A percentile compares a stretch with the other conserved stretches of the same genome.
Evolutionary conservation across 331 rosid species (phyloP).

Genomic region (Dryas integrifolia): DNA sequence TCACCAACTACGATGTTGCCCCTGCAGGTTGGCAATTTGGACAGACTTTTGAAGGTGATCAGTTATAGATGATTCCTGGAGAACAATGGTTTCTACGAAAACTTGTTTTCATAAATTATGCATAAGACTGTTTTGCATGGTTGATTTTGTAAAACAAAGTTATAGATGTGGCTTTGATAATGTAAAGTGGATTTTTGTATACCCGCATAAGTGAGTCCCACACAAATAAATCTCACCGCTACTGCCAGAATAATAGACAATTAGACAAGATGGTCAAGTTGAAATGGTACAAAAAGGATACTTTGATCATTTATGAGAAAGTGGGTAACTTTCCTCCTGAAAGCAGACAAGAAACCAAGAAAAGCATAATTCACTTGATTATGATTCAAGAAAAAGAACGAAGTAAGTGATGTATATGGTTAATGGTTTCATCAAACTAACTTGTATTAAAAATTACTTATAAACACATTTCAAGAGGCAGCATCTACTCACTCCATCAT

Average conservation of each 20-base stretch:
- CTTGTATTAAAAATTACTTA: neutral
- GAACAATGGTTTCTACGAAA: neutral
- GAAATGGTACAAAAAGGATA: too few species aligned
- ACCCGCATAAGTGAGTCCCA: neutral
- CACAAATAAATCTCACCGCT: neutral
- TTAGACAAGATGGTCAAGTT: too few species aligned
- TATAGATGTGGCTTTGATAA: neutral
- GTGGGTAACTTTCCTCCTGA: neutral
- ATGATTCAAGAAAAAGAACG: neutral
- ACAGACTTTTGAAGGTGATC: conserved; percentile 41
- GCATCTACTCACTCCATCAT: neutral
- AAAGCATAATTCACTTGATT: neutral
- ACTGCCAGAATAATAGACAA: too few species aligned
- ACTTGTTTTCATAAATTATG: neutral
- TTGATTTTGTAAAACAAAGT: neutral
- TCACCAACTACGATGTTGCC: conserved; percentile 26
- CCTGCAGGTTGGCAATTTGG: conserved; percentile 44
- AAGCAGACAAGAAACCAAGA: neutral
- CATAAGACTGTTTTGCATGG: neutral
- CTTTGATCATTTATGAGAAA: too few species aligned
- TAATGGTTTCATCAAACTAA: neutral
- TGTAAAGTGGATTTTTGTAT: neutral
- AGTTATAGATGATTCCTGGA: conserved; percentile 20
- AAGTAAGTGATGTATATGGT: neutral
- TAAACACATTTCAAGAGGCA: neutral